These are phyloP conservation scores for Penicillium fuscoglaucum DNA, from an alignment of 2,329 filamentous ascomycete genomes.

Conservation along the genomic window DNA sequence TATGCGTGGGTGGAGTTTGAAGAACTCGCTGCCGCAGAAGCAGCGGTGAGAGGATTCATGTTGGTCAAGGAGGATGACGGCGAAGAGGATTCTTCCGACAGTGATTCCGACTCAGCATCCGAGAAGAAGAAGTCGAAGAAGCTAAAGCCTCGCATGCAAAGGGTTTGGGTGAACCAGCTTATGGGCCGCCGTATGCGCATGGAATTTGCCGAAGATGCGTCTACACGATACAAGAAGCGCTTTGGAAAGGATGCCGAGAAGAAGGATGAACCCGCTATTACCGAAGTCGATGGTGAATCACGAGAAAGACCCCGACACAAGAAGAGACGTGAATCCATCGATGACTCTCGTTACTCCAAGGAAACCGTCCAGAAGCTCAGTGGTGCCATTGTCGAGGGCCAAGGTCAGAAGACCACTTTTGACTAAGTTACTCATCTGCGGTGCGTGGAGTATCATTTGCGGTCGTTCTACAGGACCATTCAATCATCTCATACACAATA, in stretches of 20 bases:
- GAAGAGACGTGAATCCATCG: slow-evolving; percentile 30
- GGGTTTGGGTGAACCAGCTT: slow-evolving; percentile 82
- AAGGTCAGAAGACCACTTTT: slow-evolving; percentile 81
- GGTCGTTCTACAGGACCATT: not conserved
- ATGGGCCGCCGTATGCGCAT: slow-evolving; percentile 78
- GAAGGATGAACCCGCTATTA: slow-evolving; percentile 25
- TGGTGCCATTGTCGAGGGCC: slow-evolving; percentile 73
- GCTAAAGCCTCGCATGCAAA: slow-evolving; percentile 49
- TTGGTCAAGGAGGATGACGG: slow-evolving; percentile 57
- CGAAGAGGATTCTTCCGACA: slow-evolving; percentile 49
- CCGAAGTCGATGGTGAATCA: slow-evolving; percentile 27
- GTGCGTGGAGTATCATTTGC: not conserved
- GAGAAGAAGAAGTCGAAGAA: slow-evolving; percentile 37
- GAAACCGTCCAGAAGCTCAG: slow-evolving; percentile 65
- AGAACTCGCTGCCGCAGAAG: slow-evolving; percentile 70
- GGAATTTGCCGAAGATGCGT: slow-evolving; percentile 91
- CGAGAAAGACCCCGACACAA: slow-evolving; percentile 28
- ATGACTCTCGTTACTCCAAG: slow-evolving; percentile 49
- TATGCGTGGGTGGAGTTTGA: slow-evolving; percentile 94
- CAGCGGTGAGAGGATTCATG: slow-evolving; percentile 78
- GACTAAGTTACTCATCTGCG: slow-evolving; percentile 50
- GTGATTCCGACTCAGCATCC: slow-evolving; percentile 40
- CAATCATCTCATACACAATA: not conserved
- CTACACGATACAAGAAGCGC: slow-evolving; percentile 87
- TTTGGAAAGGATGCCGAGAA: slow-evolving; percentile 71